Base-by-base conservation (phyloP, 371 early-diverging fungal species). In the Mortierella sp. region DNA sequence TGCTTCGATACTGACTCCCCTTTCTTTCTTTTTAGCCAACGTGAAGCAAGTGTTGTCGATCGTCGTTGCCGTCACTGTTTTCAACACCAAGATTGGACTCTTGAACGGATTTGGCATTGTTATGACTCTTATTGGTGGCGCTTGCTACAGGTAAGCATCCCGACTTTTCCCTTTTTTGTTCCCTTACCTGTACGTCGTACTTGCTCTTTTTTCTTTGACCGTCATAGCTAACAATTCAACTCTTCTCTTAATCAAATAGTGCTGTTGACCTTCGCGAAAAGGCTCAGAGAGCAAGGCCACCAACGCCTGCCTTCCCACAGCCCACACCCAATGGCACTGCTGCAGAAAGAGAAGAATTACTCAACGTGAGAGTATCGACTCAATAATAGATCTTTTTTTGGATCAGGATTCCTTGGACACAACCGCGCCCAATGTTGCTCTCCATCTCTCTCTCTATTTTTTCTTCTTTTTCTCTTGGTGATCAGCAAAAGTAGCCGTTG, bases 11-110 rank as follows among this genome's bases (percentile, higher is more conserved):
- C n/a, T 28, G 46, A 2, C 2, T 28, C 19, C 65, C 19, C 16
- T 29, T 14, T 56, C 48, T 19, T 11, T 61, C 21, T 64, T 26
- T 60, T 19, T 47, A 86, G 91, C 92, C 60, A 95, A 96, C 75
- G 93, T 95, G 47, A 95, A 96, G 83, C 94, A 94, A 64, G 94
- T 92, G 1, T 82, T 95, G 53, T 91, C 92, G 26, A 93, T 96
- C 52, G 83, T 92, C 19, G 73, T 95, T 47, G 90, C 93, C 9
- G 91, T 95, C 12, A 80, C 89, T 26, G 87, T 96, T 45, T 95
- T 96, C 82, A 77, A 88, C 55, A 84, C 90, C 21, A 75, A 80
- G 25, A 90, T 96, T 57, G 89, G 88, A 2, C 62, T 80, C 23
- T 84, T 86, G 26, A 94, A 94, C 60, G 89, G 87, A 5, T 65